Conservation (phyloP, 1,139 yeast species). For the Suhomyces coccinellae region DNA sequence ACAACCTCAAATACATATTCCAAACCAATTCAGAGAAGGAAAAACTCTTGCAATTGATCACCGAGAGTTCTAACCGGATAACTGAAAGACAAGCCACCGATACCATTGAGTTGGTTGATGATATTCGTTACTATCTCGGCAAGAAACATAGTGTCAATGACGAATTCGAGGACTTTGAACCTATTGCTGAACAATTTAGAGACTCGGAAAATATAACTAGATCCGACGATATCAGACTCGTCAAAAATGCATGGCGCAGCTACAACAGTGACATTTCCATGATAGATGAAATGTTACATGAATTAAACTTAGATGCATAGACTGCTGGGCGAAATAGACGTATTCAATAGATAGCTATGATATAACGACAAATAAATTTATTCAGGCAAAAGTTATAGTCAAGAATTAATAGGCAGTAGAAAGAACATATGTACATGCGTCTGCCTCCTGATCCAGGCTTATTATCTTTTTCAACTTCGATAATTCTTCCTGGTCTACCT, state of each 20-base stretch:
- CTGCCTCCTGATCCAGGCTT: too few relatives aligned
- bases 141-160: constrained; percentile 45
- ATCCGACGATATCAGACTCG: constrained; percentile 32
- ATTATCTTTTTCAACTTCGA: too few relatives aligned
- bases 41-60: constrained; percentile 26
- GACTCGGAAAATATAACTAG: constrained; percentile 14
- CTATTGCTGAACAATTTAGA: constrained; percentile 13
- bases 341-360: too few relatives aligned
- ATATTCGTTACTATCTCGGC: constrained; percentile 64
- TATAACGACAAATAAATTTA: too few relatives aligned
- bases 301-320: constrained; percentile 47
- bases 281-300: constrained; percentile 46
- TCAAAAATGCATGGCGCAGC: constrained; percentile 25
- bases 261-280: constrained; percentile 39
- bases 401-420: too few relatives aligned
- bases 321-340: too few relatives aligned
- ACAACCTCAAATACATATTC: constrained; percentile 41
- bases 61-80: constrained; percentile 59
- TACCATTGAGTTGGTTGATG: constrained; percentile 77
- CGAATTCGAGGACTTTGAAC: constrained; percentile 32
- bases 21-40: constrained; percentile 20
- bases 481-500: too few relatives aligned
- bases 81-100: constrained; percentile 67
- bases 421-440: too few relatives aligned
- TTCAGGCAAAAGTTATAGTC: too few relatives aligned